phyloP scores from a whole-genome alignment of 305 asterid species.

The Fraxinus ornus region DNA sequence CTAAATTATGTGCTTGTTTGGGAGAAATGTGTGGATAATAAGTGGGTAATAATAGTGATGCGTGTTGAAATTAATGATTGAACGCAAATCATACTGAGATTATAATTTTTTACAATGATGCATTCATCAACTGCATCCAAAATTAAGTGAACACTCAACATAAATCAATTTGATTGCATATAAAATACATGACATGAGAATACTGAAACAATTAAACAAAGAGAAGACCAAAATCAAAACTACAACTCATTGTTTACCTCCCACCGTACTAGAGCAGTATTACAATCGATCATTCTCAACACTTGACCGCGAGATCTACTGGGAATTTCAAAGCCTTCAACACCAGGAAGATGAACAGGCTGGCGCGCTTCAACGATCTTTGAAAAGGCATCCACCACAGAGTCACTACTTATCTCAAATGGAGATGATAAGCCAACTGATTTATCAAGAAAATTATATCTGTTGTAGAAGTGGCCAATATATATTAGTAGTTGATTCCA shows the following conservation, averaged over 20 bases:
- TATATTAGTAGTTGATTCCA: conserved; percentile 20
- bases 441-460: conserved; percentile 86
- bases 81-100: not conserved
- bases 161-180: not conserved
- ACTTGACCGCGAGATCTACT: conserved; percentile 71
- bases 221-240: not conserved
- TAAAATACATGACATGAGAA: conserved; percentile 5
- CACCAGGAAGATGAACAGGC: conserved; percentile 62
- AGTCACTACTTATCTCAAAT: conserved; percentile 52
- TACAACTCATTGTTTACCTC: conserved; percentile 54
- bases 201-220: conserved; percentile 6
- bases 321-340: conserved; percentile 84
- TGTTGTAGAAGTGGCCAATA: conserved; percentile 35
- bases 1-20: not conserved
- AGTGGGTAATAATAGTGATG: not conserved
- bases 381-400: conserved; percentile 54
- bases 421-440: conserved; percentile 77
- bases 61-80: not conserved
- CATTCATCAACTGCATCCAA: not conserved
- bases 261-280: conserved; percentile 84
- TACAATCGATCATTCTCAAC: conserved; percentile 65
- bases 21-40: not conserved
- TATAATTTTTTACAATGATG: not conserved
- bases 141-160: not conserved
- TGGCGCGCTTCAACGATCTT: conserved; percentile 51